A percentile compares a stretch with the other conserved stretches of the same genome.
Evolutionary conservation across 306 rosid genomes (phyloP).

Genomic region (Dryas alaskensis): DNA sequence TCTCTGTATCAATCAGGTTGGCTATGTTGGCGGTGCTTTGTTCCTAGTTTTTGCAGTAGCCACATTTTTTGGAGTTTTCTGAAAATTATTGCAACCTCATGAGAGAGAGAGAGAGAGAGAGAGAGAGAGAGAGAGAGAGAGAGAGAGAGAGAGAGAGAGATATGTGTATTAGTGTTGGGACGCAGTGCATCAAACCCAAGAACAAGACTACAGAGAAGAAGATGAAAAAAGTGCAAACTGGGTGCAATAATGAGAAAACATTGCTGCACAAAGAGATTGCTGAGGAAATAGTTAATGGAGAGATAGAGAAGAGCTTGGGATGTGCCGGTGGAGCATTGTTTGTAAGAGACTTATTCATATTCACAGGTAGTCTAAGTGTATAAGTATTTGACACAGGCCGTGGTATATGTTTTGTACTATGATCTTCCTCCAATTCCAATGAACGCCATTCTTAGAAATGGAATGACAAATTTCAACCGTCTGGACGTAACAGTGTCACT

Average conservation of each 20-base stretch:
- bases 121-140: no score
- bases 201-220: no score
- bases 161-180: no score
- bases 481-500: not conserved
- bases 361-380: not conserved
- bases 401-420: not conserved
- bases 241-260: not conserved
- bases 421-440: not conserved
- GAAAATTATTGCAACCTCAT: conserved; percentile 9
- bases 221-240: no score
- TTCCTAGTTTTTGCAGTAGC: conserved; percentile 84
- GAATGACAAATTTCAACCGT: not conserved
- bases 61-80: conserved; percentile 82
- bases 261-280: conserved; percentile 9
- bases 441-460: not conserved
- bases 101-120: not conserved
- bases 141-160: no score
- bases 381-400: not conserved
- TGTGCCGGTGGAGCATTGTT: conserved; percentile 13
- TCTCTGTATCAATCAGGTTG: conserved; percentile 63
- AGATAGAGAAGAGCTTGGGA: not conserved
- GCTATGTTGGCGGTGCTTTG: conserved; percentile 82
- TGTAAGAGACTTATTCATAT: not conserved
- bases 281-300: not conserved
- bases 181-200: no score